Evolutionary conservation across 164 flowering plant species (phyloP), one percentile per base, ranked within the genome.

Genomic region (Macadamia integrifolia): DNA sequence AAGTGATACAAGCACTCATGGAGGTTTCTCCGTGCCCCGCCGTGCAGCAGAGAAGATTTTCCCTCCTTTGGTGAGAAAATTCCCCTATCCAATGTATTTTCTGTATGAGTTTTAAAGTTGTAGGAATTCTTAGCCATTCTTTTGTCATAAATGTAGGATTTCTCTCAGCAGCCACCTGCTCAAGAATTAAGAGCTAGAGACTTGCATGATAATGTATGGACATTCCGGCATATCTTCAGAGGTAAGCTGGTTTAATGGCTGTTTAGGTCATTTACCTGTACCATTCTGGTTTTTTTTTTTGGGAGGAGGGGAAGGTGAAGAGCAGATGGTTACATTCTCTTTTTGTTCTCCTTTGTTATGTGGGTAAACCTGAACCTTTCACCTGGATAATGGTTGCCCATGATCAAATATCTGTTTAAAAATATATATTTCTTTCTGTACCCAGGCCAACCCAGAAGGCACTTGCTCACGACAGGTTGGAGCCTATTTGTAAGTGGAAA

Each of bases 11-110:
- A 94, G 99, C 75, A 94, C 99, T 58, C 99, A 94, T 84, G 99
- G 99, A 52, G 99, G 99, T 35, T 94, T 94, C 74, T 94, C 99
- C 46, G 99, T 94, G 42, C 99, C 98, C 2, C 99, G 99, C n/a
- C 98, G 98, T 64, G 91, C 98, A 67, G 99, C 99, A 42, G 99
- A 94, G 72, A 94, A 94, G 71, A 92, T 90, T 28, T 94, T 94
- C 77, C 99, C 99, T 71, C 74, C 91, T 78, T 88, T 94, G 69
- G 99, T 94, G 78, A 81, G 87, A 15, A 9, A 46, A 44, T 70
- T 59, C 30, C 40, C 29, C 6, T 12, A 58, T 30, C 64, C 8
- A 12, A 40, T 42, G 0, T 66, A 18, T 56, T 49, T 42, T 0
- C 12, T 43, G 13, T 1, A 3, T 42, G 57, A 30, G 15, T 6